Percentiles rank a stretch among this genome's conserved stretches.
phyloP scores from a whole-genome alignment of 805 yeast species.

The Wickerhamomyces queroliae region DNA sequence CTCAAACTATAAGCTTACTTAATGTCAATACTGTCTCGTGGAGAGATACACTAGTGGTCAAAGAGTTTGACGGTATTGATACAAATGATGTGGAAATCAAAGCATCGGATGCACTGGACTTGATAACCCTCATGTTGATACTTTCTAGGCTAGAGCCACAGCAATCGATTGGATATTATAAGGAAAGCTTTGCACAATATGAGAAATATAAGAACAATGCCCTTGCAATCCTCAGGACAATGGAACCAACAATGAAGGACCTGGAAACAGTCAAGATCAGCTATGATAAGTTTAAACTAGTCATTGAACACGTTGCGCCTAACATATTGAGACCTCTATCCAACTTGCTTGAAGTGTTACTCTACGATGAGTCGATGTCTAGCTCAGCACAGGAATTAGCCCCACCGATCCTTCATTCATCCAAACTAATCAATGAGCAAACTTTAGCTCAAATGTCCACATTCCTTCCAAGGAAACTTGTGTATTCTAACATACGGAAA shows the following conservation, averaged over 20 bases:
- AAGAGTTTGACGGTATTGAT: slow-evolving; percentile 39
- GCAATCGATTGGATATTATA: slow-evolving; percentile 25
- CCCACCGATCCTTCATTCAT: slow-evolving; percentile 12
- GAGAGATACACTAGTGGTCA: slow-evolving; percentile 30
- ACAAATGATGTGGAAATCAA: slow-evolving; percentile 30
- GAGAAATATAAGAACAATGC: slow-evolving; percentile 38
- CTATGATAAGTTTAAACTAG: slow-evolving; percentile 27
- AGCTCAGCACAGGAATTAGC: no score
- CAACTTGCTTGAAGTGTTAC: slow-evolving; percentile 35
- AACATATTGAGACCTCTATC: slow-evolving; percentile 39
- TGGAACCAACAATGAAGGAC: slow-evolving; percentile 34
- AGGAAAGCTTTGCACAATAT: slow-evolving; percentile 30
- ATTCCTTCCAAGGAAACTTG: slow-evolving; percentile 31
- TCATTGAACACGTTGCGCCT: slow-evolving; percentile 33
- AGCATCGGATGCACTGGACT: slow-evolving; percentile 33
- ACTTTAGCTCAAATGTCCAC: slow-evolving; percentile 36
- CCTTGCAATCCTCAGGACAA: slow-evolving; percentile 38
- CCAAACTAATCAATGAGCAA: slow-evolving; percentile 36
- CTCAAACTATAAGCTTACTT: slow-evolving; percentile 10
- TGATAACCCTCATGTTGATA: slow-evolving; percentile 45
- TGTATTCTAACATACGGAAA: slow-evolving; percentile 45
- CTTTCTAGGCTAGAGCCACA: slow-evolving; percentile 33
- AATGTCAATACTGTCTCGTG: slow-evolving; percentile 13
- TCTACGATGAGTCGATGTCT: slow-evolving; percentile 23
- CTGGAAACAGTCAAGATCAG: slow-evolving; percentile 16